A percentile compares a stretch with the other conserved stretches of the same genome.
phyloP scores from a whole-genome alignment of 2,329 filamentous ascomycete genomes.

The Penicillium sp. region DNA sequence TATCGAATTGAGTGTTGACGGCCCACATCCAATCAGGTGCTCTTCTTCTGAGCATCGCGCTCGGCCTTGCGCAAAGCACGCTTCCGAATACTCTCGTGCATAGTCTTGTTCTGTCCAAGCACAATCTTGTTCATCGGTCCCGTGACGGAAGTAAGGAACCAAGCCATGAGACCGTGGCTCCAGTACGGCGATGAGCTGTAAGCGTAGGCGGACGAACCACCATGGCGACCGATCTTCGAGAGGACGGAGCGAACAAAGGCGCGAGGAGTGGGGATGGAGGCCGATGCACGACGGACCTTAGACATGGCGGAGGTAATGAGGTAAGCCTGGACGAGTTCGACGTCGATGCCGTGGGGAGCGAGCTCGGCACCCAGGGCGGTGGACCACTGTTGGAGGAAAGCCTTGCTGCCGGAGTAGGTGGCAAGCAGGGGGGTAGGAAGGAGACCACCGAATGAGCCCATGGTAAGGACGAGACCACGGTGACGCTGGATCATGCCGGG shows the following conservation, averaged over 20 bases:
- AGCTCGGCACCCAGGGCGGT: conserved; percentile 82
- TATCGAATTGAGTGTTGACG: not conserved
- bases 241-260: conserved; percentile 78
- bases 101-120: conserved; percentile 63
- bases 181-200: conserved; percentile 91
- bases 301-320: conserved; percentile 96
- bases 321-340: conserved; percentile 90
- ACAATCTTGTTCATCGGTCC: conserved; percentile 60
- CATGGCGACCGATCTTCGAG: conserved; percentile 74
- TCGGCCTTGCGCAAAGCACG: conserved; percentile 82
- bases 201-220: conserved; percentile 74
- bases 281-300: conserved; percentile 80
- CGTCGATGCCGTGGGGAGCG: conserved; percentile 74
- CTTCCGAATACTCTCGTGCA: conserved; percentile 81
- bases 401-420: conserved; percentile 96
- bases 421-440: conserved; percentile 89
- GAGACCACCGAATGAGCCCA: conserved; percentile 95
- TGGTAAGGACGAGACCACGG: conserved; percentile 87
- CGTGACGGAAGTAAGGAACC: conserved; percentile 66
- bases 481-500: conserved; percentile 83
- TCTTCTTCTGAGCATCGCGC: conserved; percentile 66
- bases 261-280: conserved; percentile 77
- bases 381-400: conserved; percentile 97
- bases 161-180: conserved; percentile 87
- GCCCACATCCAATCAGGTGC: conserved; percentile 24